Base-by-base conservation (phyloP, 768 basidiomycete species). In the Podaxis rugospora region DNA sequence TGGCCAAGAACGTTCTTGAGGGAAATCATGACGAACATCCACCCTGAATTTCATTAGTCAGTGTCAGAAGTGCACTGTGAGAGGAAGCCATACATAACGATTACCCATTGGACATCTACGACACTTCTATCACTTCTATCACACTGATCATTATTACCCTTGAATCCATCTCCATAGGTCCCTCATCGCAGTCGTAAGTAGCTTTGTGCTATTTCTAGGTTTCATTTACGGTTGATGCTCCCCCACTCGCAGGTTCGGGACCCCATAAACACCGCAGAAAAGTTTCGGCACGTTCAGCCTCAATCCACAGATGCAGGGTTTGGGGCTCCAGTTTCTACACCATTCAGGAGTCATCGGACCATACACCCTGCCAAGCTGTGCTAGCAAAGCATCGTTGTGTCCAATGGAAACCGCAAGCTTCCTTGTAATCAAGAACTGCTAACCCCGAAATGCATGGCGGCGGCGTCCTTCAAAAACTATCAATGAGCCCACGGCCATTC, bases 381-480 rank as follows among this genome's bases (percentile, higher is more conserved):
- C n/a, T 39, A 37, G 35, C 52, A 42, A 18, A 28, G 57, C 27
- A 35, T 5, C 51, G 32, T 52, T 37, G 18, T 52, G n/a, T 46
- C 51, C 25, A 32, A 54, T 28, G 42, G 40, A 53, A 53, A 42
- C 51, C 40, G 18, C 42, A 42, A 53, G 51, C 32, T 28, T 42
- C 51, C 32, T 60, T 18, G 40, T 46, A 27, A 49, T 37, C 25
- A 35, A 39, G 42, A 36, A 36, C 42, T 53, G 39, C 50, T 54
- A 60, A 44, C 59, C 44, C 59, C 59, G 58, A 60, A 53, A 60
- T 52, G 46, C 56, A 23, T 46, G 51, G 35, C 51, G 51, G 32
- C 51, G 59, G 42, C 18, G 16, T 60, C 59, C 59, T 54, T 60
- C 59, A 60, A 60, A 60, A 60, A 27, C 51, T 53, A 52, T 52